Conservation (phyloP, 257 asterid genomes). For the Coffea eugenioides region DNA sequence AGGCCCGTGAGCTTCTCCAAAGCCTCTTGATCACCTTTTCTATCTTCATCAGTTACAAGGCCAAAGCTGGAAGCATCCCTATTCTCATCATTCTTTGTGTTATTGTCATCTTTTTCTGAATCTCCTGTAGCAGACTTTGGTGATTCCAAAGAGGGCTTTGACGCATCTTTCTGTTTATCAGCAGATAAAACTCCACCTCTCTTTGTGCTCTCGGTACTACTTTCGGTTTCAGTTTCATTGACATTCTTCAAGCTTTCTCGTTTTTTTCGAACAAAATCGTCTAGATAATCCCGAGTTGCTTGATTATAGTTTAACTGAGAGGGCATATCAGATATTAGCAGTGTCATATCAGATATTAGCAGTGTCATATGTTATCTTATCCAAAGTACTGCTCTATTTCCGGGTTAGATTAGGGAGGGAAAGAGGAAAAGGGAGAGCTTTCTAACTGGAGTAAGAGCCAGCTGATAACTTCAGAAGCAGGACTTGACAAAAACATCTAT, state of each 20-base stretch:
- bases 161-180: slow-evolving; percentile 44
- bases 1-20: slow-evolving; percentile 64
- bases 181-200: slow-evolving; percentile 47
- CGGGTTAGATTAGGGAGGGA: background rate
- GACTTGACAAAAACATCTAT: background rate
- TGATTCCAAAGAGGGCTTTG: slow-evolving; percentile 42
- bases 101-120: slow-evolving; percentile 34
- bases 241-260: slow-evolving; percentile 42
- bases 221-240: slow-evolving; percentile 47
- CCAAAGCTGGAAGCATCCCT: slow-evolving; percentile 62
- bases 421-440: background rate
- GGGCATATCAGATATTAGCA: slow-evolving; percentile 23
- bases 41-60: slow-evolving; percentile 77
- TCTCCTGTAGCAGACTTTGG: slow-evolving; percentile 42
- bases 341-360: slow-evolving; percentile 15
- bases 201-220: slow-evolving; percentile 46
- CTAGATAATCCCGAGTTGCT: slow-evolving; percentile 72
- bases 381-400: background rate
- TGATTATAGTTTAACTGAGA: slow-evolving; percentile 79
- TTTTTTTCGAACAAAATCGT: slow-evolving; percentile 72
- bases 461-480: background rate
- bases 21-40: slow-evolving; percentile 65
- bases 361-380: background rate
- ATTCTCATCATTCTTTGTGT: slow-evolving; percentile 45
- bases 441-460: background rate